Percentiles rank a stretch among this genome's conserved stretches.
Conservation (phyloP, 345 rosid species). For the Eucalyptus guilfoylei region DNA sequence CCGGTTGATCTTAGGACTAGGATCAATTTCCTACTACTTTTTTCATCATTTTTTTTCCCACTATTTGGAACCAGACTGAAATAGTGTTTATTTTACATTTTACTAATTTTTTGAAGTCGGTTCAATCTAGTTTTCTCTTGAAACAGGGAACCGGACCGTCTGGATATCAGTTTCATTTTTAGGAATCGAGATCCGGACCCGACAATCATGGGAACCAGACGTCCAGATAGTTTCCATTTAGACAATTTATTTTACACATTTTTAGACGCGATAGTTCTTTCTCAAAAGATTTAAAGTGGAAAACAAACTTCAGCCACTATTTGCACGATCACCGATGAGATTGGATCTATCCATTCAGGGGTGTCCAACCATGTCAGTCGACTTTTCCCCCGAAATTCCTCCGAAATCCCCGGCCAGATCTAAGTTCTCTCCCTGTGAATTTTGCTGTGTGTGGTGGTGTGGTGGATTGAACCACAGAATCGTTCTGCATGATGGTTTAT, state of each 20-base stretch:
- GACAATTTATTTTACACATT: too few species aligned
- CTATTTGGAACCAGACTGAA: accelerated
- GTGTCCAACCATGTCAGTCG: neutral
- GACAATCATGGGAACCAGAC: accelerated
- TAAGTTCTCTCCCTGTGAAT: neutral
- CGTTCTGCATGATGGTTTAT: neutral
- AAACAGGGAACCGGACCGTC: accelerated
- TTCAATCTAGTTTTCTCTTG: accelerated
- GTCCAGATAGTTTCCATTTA: accelerated
- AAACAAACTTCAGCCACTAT: neutral
- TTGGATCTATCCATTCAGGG: neutral
- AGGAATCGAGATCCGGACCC: too few species aligned
- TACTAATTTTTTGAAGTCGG: too few species aligned
- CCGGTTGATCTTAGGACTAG: too few species aligned
- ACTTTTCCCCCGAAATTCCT: neutral
- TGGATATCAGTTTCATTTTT: accelerated
- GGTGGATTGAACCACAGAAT: neutral
- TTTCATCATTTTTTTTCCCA: too few species aligned
- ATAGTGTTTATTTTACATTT: too few species aligned
- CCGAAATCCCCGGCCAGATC: neutral
- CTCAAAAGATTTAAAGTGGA: neutral
- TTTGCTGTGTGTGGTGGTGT: neutral
- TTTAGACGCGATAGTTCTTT: neutral
- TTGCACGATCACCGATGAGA: neutral
- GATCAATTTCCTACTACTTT: too few species aligned